Percentiles rank a stretch among this genome's conserved stretches.
Conservation (phyloP, 148 eudicot species). For the Suaeda aralocaspica region DNA sequence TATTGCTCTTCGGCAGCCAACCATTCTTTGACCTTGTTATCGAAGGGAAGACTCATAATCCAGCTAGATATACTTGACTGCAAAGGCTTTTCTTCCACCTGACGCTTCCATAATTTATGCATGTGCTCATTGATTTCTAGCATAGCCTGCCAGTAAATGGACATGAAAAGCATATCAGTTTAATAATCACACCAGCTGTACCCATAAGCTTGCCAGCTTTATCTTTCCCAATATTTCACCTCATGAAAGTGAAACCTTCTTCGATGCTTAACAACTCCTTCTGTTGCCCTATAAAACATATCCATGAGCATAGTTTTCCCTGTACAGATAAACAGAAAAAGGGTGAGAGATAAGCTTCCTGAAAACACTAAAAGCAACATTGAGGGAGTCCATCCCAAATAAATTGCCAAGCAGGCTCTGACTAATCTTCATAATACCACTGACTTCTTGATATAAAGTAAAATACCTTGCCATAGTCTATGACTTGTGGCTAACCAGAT, state of each 20-base stretch:
- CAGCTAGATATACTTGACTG: constrained; percentile 72
- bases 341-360: constrained; percentile 5
- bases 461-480: constrained; percentile 10
- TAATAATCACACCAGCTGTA: not conserved
- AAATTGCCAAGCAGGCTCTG: not conserved
- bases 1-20: constrained; percentile 84
- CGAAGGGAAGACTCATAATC: constrained; percentile 87
- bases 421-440: not conserved
- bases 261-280: constrained; percentile 81
- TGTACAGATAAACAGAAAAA: constrained; percentile 30
- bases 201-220: not conserved
- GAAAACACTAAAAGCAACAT: not conserved
- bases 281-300: constrained; percentile 84
- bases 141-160: constrained; percentile 68
- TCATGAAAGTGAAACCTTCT: constrained; percentile 95
- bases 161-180: constrained; percentile 11
- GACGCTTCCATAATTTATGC: constrained; percentile 90
- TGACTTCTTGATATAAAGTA: not conserved
- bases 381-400: constrained; percentile 9
- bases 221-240: constrained; percentile 32
- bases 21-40: constrained; percentile 85
- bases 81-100: constrained; percentile 61
- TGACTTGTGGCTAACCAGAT: constrained; percentile 4
- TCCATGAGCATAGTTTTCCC: constrained; percentile 99
- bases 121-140: constrained; percentile 88